Evolutionary conservation across 257 asterid genomes (phyloP), one percentile per base, ranked within the genome.

Genomic region (Solanum microdontum): DNA sequence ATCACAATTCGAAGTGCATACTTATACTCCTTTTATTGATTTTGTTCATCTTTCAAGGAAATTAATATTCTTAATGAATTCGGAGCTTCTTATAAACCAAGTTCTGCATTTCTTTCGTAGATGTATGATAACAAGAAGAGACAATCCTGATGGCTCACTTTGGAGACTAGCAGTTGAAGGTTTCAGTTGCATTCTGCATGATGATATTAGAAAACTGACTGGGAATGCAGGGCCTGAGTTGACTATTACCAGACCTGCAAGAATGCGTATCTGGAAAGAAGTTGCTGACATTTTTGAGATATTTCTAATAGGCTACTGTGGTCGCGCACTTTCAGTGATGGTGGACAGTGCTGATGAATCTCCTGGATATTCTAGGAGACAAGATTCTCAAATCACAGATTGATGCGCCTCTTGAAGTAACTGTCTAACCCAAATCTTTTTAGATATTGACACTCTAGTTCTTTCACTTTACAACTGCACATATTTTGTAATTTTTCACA

Each of bases 51-150:
- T 8, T 82, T 79, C 69, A 30, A 48, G 69, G 69, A 48, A 64
- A 82, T 82, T 30, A 82, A 48, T 30, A 48, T 82, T 33, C 85
- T 82, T 37, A 21, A 9, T 30, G 68, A 82, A 17, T 82, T 79
- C 12, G 24, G 84, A 43, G 66, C 66, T 79, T 82, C 89, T 83
- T 32, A 88, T 43, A 48, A 11, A 48, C 72, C 55, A 60, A 32
- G 43, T 73, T 92, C 76, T 60, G 60, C 66, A 60, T 72, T 86
- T 70, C 82, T 84, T 74, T 79, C 86, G 64, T 88, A 97, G 99
- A 95, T 97, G 99, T 90, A 97, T 96, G 99, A 93, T 95, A 88
- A 97, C 98, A 76, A 95, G 99, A 94, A 94, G 99, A 87, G 99
- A 97, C 88, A 94, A 93, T 86, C 99, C 99, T 90, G 99, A 94